A percentile compares a stretch with the other conserved stretches of the same genome.
Evolutionary conservation across 164 flowering plant species (phyloP).

Genomic region (Santalum album): DNA sequence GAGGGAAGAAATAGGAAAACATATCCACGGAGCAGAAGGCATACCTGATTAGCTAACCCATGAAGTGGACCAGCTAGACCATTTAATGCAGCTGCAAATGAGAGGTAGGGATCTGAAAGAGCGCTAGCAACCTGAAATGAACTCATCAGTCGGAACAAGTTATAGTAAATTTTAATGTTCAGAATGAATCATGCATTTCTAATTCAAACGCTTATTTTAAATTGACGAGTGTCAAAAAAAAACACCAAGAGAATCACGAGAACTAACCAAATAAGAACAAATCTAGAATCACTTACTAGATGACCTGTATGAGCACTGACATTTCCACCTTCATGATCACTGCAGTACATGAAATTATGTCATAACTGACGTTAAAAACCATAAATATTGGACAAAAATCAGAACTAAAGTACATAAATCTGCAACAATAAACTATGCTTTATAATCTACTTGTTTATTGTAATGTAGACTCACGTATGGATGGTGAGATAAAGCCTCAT

Average conservation of each 20-base stretch:
- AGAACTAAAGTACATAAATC: not conserved
- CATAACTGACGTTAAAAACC: not conserved
- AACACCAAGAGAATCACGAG: not conserved
- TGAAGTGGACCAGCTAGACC: conserved; percentile 99
- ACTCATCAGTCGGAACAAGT: not conserved
- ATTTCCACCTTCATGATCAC: conserved; percentile 99
- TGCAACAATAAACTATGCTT: not conserved
- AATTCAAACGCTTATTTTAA: too few species aligned
- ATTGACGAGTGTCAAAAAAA: not conserved
- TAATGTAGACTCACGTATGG: conserved; percentile 49
- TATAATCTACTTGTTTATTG: not conserved
- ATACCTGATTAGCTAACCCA: conserved; percentile 98
- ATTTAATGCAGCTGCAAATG: conserved; percentile 95
- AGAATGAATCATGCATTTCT: too few species aligned
- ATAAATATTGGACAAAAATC: not conserved
- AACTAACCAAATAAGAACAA: not conserved
- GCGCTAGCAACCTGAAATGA: conserved; percentile 86
- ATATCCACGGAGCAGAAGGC: not conserved
- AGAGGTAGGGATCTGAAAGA: conserved; percentile 97
- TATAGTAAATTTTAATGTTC: too few species aligned
- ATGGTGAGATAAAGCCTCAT: conserved; percentile 96
- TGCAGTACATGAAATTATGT: conserved; percentile 22
- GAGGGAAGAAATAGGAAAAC: not conserved
- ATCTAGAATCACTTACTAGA: conserved; percentile 44
- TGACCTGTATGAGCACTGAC: conserved; percentile 99